Conservation (phyloP, 1,139 yeast genomes). For the Hyphopichia wangnamkhiaoensis region DNA sequence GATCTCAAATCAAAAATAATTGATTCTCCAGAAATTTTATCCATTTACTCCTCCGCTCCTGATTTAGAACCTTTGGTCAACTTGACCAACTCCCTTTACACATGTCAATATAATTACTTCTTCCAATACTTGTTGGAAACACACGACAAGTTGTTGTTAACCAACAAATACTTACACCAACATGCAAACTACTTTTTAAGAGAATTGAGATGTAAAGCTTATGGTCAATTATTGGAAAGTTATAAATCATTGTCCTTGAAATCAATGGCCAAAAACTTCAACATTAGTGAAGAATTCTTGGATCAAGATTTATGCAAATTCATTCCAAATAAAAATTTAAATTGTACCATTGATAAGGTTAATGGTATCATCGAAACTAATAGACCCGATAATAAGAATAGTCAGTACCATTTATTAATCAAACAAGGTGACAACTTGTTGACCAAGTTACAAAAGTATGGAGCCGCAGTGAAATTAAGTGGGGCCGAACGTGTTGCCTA, state of each 20-base stretch:
- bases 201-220: constrained; percentile 94
- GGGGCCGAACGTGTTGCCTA: constrained; percentile 76
- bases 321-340: constrained; percentile 89
- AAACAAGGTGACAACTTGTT: constrained; percentile 91
- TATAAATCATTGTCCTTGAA: constrained; percentile 86
- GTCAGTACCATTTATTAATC: constrained; percentile 84
- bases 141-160: constrained; percentile 69
- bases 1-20: constrained; percentile 82
- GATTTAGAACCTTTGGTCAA: constrained; percentile 79
- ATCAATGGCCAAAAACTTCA: constrained; percentile 94
- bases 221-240: constrained; percentile 90
- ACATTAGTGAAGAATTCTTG: constrained; percentile 81
- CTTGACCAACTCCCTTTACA: constrained; percentile 83
- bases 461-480: constrained; percentile 93
- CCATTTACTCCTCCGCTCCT: constrained; percentile 72
- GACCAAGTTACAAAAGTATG: constrained; percentile 94
- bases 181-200: constrained; percentile 86
- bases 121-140: constrained; percentile 79
- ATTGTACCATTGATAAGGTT: constrained; percentile 94
- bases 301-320: constrained; percentile 83
- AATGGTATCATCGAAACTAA: constrained; percentile 95
- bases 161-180: constrained; percentile 72
- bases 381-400: constrained; percentile 93
- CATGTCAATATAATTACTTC: constrained; percentile 82
- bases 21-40: constrained; percentile 91